Evolutionary conservation across 2,329 filamentous ascomycete genomes (phyloP).

Genomic region (Lachnellula suecica): DNA sequence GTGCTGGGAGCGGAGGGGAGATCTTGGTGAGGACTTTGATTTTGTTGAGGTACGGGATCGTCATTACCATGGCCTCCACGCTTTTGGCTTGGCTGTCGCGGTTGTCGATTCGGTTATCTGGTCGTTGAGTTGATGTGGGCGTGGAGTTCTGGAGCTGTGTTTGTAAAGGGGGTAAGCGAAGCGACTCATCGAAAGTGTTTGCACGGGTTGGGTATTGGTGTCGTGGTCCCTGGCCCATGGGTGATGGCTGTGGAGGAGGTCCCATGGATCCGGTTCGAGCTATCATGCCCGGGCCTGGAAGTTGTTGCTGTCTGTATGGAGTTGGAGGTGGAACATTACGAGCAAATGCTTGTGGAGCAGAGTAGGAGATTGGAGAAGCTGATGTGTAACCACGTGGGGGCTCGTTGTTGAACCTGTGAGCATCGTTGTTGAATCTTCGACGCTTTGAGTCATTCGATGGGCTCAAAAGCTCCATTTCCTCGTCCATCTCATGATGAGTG

Average conservation of each 20-base stretch:
- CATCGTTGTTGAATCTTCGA: slow-evolving; percentile 54
- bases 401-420: slow-evolving; percentile 51
- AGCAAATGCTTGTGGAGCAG: slow-evolving; percentile 23
- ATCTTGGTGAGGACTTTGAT: slow-evolving; percentile 75
- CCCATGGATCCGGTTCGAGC: slow-evolving; percentile 28
- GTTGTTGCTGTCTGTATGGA: slow-evolving; percentile 38
- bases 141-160: slow-evolving; percentile 35
- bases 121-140: slow-evolving; percentile 36
- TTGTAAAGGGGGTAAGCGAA: slow-evolving; percentile 34
- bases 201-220: slow-evolving; percentile 25
- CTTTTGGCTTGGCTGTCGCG: slow-evolving; percentile 41
- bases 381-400: slow-evolving; percentile 38
- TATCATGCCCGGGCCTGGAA: slow-evolving; percentile 24
- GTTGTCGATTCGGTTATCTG: slow-evolving; percentile 31
- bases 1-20: slow-evolving; percentile 60
- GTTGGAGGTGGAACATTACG: slow-evolving; percentile 26
- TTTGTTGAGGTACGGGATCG: slow-evolving; percentile 72
- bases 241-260: slow-evolving; percentile 28
- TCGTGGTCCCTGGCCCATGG: slow-evolving; percentile 24
- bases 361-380: slow-evolving; percentile 38
- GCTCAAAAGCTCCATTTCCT: slow-evolving; percentile 41
- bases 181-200: slow-evolving; percentile 31
- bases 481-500: slow-evolving; percentile 33
- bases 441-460: slow-evolving; percentile 60
- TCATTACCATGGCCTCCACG: slow-evolving; percentile 72